Evolutionary conservation across 1,284 basidiomycete species (phyloP), one percentile per base, ranked within the genome.

Genomic region (Ceratobasidium theobromae): DNA sequence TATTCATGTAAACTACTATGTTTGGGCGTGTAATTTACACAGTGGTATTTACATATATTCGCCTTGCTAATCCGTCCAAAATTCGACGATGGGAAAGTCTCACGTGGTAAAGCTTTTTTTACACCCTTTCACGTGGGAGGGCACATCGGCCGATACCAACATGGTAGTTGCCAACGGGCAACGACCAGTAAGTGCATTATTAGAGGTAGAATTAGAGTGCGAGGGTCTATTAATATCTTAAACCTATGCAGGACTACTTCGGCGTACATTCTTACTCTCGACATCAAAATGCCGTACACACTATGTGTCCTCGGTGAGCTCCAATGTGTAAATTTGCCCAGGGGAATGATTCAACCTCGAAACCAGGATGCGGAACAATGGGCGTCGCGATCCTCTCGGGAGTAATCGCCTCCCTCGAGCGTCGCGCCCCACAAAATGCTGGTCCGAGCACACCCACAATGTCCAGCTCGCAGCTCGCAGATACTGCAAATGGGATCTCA

Each of bases 351-450:
- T 46, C 64, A 64, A 43, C 5, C 16, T 43, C 21, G 6, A 18
- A 51, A 69, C 28, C 67, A 93, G 95, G 95, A 82, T 99, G 97
- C 78, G 97, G 97, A 67, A 99, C 97, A 5, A 99, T 99, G 97
- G 97, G 97, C 66, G 80, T 98, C 70, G 95, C 97, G 68, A 85
- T 99, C 75, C 85, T 97, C 52, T 97, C 95, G 30, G 97, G 94
- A 62, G 87, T 96, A 43, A 79, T 95, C 53, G 84, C 87, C 69
- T 88, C 88, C 74, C 82, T 92, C 52, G 81, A 87, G 69, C 76
- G 80, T 6, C 80, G 79, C 71, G 72, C 79, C 70, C 45, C 73
- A 67, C 66, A 68, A 65, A 25, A 38, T 28, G 52, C 35, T 5
- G 53, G 53, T 11, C 53, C 53, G 16, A 65, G 38, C 11, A 67